Conservation (phyloP, 495 filamentous ascomycete genomes). For the Penicillium canescens region DNA sequence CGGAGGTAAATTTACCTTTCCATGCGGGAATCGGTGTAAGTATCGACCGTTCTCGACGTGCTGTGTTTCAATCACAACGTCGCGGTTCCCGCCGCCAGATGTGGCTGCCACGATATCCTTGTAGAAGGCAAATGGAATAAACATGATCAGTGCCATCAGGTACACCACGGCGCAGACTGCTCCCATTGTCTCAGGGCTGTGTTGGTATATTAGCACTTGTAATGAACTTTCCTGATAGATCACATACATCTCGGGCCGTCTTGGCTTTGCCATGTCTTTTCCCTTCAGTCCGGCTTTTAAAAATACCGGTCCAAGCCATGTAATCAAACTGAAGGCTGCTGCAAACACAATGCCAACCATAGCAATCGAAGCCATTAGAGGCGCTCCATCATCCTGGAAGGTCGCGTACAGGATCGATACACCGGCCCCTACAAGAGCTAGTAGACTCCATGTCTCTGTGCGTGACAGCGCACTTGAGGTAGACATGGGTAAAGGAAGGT, state of each 20-base stretch:
- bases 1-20: constrained; percentile 61
- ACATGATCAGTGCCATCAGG: constrained; percentile 79
- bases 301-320: constrained; percentile 92
- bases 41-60: constrained; percentile 75
- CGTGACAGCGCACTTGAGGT: constrained; percentile 52
- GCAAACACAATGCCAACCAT: constrained; percentile 84
- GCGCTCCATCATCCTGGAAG: constrained; percentile 82
- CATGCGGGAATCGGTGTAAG: constrained; percentile 89
- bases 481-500: constrained; percentile 34
- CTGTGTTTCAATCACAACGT: constrained; percentile 67
- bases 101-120: constrained; percentile 97
- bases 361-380: constrained; percentile 82
- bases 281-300: constrained; percentile 89
- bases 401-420: constrained; percentile 77
- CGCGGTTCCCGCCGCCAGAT: constrained; percentile 87
- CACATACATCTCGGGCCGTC: constrained; percentile 70
- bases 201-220: constrained; percentile 17
- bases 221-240: neutral
- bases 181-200: constrained; percentile 95
- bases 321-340: constrained; percentile 76
- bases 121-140: constrained; percentile 97
- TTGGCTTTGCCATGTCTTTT: constrained; percentile 82
- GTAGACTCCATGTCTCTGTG: constrained; percentile 69
- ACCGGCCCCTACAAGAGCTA: constrained; percentile 67
- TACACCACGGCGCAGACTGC: constrained; percentile 92